Evolutionary conservation across 2,329 filamentous ascomycete species (phyloP).

Genomic region (Arachnomyces sp.): DNA sequence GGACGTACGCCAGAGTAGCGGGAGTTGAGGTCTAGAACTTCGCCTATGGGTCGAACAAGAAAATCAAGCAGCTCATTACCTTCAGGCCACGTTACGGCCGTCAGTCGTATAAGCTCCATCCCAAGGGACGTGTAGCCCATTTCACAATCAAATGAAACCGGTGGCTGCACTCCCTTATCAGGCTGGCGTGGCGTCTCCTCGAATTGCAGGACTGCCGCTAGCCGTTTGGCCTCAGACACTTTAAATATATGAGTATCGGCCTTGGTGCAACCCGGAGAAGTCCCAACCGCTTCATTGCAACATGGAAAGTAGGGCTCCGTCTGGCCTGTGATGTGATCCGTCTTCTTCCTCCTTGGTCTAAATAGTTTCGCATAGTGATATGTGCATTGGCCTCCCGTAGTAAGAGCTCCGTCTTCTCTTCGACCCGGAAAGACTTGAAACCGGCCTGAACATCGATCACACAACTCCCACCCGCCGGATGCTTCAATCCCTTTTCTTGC

Average conservation of each 20-base stretch:
- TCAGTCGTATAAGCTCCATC: constrained; percentile 82
- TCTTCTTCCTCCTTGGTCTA: constrained; percentile 46
- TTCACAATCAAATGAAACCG: constrained; percentile 87
- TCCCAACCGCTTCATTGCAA: constrained; percentile 67
- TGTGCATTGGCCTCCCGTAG: constrained; percentile 70
- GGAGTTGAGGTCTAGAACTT: constrained; percentile 84
- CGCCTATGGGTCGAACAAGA: constrained; percentile 74
- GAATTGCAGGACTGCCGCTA: constrained; percentile 75
- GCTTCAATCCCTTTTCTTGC: constrained; percentile 59
- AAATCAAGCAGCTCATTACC: constrained; percentile 72
- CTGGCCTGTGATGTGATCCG: constrained; percentile 49
- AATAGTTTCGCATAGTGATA: constrained; percentile 72
- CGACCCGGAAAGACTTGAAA: constrained; percentile 91
- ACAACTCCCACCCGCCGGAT: constrained; percentile 73
- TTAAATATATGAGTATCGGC: constrained; percentile 79
- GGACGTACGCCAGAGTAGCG: constrained; percentile 81
- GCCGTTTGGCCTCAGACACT: constrained; percentile 62
- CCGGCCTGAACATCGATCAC: constrained; percentile 74
- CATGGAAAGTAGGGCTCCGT: constrained; percentile 64
- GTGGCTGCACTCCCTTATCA: constrained; percentile 24
- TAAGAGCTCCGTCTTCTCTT: constrained; percentile 63
- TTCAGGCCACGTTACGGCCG: constrained; percentile 77
- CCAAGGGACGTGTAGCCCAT: constrained; percentile 93
- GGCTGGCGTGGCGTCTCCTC: constrained; percentile 57
- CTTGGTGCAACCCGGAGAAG: constrained; percentile 65